Conservation (phyloP, 441 rosid species). For the Francoa sonchifolia region DNA sequence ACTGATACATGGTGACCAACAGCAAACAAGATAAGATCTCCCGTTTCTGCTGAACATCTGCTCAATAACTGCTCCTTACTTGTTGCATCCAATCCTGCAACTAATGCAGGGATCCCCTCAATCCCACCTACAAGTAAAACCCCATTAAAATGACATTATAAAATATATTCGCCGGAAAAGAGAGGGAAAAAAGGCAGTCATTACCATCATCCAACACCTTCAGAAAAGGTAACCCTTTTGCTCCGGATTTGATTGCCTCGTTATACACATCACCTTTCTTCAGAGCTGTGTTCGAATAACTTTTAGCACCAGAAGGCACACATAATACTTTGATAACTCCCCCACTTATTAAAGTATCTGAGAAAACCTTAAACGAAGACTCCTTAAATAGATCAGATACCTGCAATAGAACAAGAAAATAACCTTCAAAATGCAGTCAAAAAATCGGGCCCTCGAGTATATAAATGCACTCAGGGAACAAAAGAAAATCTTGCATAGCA, state of each 20-base stretch:
- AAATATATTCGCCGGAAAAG: not conserved
- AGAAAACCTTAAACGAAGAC: slow-evolving; percentile 65
- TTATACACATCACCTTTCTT: slow-evolving; percentile 77
- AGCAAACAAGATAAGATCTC: slow-evolving; percentile 86
- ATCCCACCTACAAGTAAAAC: slow-evolving; percentile 34
- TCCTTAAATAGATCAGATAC: slow-evolving; percentile 59
- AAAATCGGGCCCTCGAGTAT: too few species aligned
- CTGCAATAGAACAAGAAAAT: slow-evolving; percentile 31
- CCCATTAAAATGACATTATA: not conserved
- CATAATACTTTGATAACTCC: slow-evolving; percentile 65
- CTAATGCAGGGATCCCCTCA: slow-evolving; percentile 75
- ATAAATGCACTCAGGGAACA: too few species aligned
- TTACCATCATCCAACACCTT: slow-evolving; percentile 77
- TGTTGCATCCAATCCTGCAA: slow-evolving; percentile 46
- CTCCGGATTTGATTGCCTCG: slow-evolving; percentile 84
- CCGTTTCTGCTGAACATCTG: slow-evolving; percentile 58
- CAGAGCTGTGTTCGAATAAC: slow-evolving; percentile 70
- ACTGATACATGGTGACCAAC: slow-evolving; percentile 66
- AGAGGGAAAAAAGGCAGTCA: slow-evolving; percentile 1
- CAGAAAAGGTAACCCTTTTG: slow-evolving; percentile 84
- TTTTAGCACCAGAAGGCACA: slow-evolving; percentile 69
- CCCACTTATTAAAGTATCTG: slow-evolving; percentile 55
- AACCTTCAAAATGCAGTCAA: too few species aligned
- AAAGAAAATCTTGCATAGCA: too few species aligned
- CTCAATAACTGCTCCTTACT: slow-evolving; percentile 35